Evolutionary conservation across 2,329 filamentous ascomycete species (phyloP), one percentile per base, ranked within the genome.

Genomic region (Cercospora nicotianae): DNA sequence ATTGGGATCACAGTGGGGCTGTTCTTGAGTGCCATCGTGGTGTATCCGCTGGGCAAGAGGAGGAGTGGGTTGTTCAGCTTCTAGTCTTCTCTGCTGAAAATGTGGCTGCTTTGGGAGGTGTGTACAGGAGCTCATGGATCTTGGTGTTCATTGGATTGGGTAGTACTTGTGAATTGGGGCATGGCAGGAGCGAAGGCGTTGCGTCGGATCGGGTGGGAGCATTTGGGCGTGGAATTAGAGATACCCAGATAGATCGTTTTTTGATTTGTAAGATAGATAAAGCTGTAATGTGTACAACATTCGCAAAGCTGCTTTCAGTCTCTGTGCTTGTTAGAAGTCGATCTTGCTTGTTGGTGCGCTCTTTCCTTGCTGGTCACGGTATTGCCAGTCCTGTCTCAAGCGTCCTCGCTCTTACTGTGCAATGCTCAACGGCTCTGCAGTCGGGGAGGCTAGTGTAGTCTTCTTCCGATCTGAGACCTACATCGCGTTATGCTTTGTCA

Each of bases 1-100:
- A 84, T 85, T 70, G 83, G 83, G 3, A 84, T 84, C 60, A 84
- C 82, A 0, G 83, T 84, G 0, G 83, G 83, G 0, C 69, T 85
- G 64, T 85, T 84, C 69, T 70, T 84, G 60, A 80, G 80, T 48
- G 82, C 83, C 3, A 75, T 84, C 51, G 75, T 84, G 6, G 82
- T 84, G 3, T 84, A 84, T 75, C 83, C 83, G 1, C 77, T 83
- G 33, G 82, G 83, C 8, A 84, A 84, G 78, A 80, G 78, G 74
- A 78, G 82, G 70, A 81, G 79, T 70, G 80, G 80, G 10, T 66
- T 82, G 64, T 82, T 82, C 71, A 80, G 77, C 66, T 80, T 82
- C 53, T 78, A 36, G 30, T 18, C 28, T 28, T 33, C n/a, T 58
- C 5, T 36, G 55, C 1, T 12, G 30, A 18, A 69, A n/a, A 33